Evolutionary conservation across 2,329 filamentous ascomycete genomes (phyloP).

Genomic region (Stachybotrys chlorohalonatus): DNA sequence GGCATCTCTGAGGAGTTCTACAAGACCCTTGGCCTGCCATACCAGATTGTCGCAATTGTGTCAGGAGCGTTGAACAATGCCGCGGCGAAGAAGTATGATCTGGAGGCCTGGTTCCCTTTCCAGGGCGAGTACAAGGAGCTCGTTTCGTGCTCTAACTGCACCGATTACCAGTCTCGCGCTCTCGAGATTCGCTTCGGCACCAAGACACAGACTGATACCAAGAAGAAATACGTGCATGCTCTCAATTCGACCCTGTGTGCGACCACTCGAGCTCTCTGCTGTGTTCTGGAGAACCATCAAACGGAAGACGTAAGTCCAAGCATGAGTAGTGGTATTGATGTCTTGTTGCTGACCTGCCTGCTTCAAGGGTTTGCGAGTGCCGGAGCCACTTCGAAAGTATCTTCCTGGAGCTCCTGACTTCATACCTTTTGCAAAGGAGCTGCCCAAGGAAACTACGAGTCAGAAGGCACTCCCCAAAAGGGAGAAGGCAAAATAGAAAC

Average conservation of each 20-base stretch:
- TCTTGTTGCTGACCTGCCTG: not conserved
- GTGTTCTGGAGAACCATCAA: slow-evolving; percentile 95
- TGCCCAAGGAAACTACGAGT: slow-evolving; percentile 56
- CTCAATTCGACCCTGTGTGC: slow-evolving; percentile 86
- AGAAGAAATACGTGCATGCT: slow-evolving; percentile 90
- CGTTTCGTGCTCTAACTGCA: slow-evolving; percentile 96
- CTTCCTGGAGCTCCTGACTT: slow-evolving; percentile 85
- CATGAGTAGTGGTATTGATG: not conserved
- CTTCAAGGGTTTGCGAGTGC: slow-evolving; percentile 64
- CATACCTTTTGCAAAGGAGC: slow-evolving; percentile 77
- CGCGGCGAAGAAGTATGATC: slow-evolving; percentile 80
- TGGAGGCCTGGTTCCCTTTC: slow-evolving; percentile 95
- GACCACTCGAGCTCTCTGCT: slow-evolving; percentile 87
- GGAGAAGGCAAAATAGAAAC: slow-evolving; percentile 19
- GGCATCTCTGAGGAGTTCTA: slow-evolving; percentile 88
- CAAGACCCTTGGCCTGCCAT: slow-evolving; percentile 78
- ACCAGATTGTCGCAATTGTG: slow-evolving; percentile 88
- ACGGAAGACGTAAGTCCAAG: slow-evolving; percentile 59
- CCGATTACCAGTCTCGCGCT: slow-evolving; percentile 90
- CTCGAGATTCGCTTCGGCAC: slow-evolving; percentile 86
- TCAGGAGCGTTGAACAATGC: slow-evolving; percentile 83
- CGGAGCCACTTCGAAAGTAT: slow-evolving; percentile 78
- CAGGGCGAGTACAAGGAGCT: slow-evolving; percentile 98
- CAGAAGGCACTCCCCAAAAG: slow-evolving; percentile 19
- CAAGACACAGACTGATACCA: slow-evolving; percentile 75